Base-by-base conservation (phyloP, 768 basidiomycete genomes). In the Podaxis mareebaensis region DNA sequence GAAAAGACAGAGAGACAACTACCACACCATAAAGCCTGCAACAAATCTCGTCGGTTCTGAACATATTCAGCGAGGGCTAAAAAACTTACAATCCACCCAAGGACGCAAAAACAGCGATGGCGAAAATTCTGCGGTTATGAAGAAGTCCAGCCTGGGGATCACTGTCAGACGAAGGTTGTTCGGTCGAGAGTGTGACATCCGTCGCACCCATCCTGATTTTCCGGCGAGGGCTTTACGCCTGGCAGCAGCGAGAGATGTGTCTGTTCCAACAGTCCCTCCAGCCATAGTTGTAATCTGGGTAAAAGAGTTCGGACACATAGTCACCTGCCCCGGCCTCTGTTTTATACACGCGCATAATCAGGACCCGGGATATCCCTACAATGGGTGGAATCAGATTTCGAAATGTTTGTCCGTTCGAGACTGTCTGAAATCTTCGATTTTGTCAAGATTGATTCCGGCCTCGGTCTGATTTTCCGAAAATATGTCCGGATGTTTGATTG, bases 81-180 rank as follows among this genome's bases (percentile, higher is more conserved):
- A 60, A 6, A 20, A 79, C 88, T 68, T 76, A 87, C 81, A 93
- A 73, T 68, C 91, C 90, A 71, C 92, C 92, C 22, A 92, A 78
- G 13, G 90, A 91, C 2, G 91, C 91, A 68, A 92, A 93, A 20
- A 90, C 82, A 13, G 91, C 85, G 58, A 91, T 85, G 28, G 81
- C 77, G 62, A 92, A 86, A 28, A 90, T 77, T 67, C 78, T 81
- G 52, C 83, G 78, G 71, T 93, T 93, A 64, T 83, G 83, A 3
- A 90, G 77, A 39, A 91, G 77, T 7, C 88, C 89, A 61, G 80
- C 82, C 88, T 87, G 68, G 26, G 13, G 28, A 20, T 15, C 2
- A 64, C 65, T 38, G 49, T 38, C 36, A 62, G 53, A n/a, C 15
- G 44, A 5, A 38, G 22, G 17, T 44, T 49, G 54, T 38, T 28